A percentile compares a stretch with the other conserved stretches of the same genome.
Conservation (phyloP, 192 early-diverging fungal species). For the Coemansia sp. region DNA sequence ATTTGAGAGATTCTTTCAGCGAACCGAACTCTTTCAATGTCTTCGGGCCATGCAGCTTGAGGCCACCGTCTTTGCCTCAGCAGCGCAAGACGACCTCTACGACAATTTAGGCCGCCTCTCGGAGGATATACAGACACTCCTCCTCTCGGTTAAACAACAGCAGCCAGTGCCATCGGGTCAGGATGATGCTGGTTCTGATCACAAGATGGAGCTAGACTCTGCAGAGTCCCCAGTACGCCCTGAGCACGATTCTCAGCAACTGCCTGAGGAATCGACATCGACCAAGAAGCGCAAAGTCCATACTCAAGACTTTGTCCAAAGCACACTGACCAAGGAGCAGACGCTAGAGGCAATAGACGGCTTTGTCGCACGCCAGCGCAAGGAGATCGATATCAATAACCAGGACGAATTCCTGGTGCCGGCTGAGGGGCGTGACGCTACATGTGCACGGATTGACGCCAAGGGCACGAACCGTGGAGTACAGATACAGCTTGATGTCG, state of each 20-base stretch:
- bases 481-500: slow-evolving; percentile 76
- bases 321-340: slow-evolving; percentile 46
- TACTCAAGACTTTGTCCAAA: slow-evolving; percentile 40
- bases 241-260: background rate
- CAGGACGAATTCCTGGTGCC: slow-evolving; percentile 64
- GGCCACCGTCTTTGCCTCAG: slow-evolving; percentile 29
- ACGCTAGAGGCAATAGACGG: slow-evolving; percentile 58
- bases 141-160: slow-evolving; percentile 1
- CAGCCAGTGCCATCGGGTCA: background rate
- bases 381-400: slow-evolving; percentile 68
- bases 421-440: slow-evolving; percentile 13
- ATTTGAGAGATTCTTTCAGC: slow-evolving; percentile 39
- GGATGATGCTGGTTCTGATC: background rate
- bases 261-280: background rate
- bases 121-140: slow-evolving; percentile 21
- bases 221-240: background rate
- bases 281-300: background rate
- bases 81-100: slow-evolving; percentile 13
- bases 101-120: slow-evolving; percentile 22
- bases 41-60: slow-evolving; percentile 46
- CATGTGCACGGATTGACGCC: slow-evolving; percentile 76
- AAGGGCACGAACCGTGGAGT: slow-evolving; percentile 74
- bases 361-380: slow-evolving; percentile 61
- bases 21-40: slow-evolving; percentile 34
- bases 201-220: slow-evolving; percentile 7